Percentiles rank a stretch among this genome's conserved stretches.
These are phyloP conservation scores for Phyllosticta capitalensis DNA, from an alignment of 2,329 filamentous ascomycete genomes.

Conservation along the genomic window DNA sequence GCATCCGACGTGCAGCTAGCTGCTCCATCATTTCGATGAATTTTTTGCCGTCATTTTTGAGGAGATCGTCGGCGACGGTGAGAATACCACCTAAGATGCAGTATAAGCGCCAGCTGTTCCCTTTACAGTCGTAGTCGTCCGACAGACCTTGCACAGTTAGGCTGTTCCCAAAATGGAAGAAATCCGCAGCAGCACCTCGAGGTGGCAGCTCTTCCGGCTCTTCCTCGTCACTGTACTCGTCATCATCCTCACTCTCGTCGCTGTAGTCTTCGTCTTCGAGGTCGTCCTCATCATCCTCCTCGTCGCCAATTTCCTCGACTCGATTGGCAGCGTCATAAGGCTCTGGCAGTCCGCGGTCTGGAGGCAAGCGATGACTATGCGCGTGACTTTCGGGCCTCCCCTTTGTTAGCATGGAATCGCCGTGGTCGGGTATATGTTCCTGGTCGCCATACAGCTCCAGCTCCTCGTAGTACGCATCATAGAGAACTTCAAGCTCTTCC, in stretches of 20 bases:
- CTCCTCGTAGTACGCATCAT: conserved; percentile 97
- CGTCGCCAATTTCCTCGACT: conserved; percentile 49
- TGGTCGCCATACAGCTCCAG: conserved; percentile 94
- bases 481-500: conserved; percentile 92
- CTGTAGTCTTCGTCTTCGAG: conserved; percentile 45
- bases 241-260: conserved; percentile 40
- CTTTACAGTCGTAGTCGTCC: conserved; percentile 1
- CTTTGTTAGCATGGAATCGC: conserved; percentile 58
- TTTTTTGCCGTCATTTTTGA: conserved; percentile 98
- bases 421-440: conserved; percentile 55
- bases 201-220: conserved; percentile 52
- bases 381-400: conserved; percentile 17
- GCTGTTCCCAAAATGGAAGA: conserved; percentile 96
- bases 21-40: conserved; percentile 99
- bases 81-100: conserved; percentile 74
- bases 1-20: conserved; percentile 92
- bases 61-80: conserved; percentile 93
- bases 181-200: conserved; percentile 65
- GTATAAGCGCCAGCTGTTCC: not conserved
- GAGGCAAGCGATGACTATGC: conserved; percentile 36
- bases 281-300: conserved; percentile 45
- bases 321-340: conserved; percentile 61
- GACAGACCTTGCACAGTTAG: conserved; percentile 75
- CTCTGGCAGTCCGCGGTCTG: conserved; percentile 47
- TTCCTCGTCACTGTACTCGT: conserved; percentile 53